These are phyloP conservation scores for Pyronema domesticum DNA, from an alignment of 495 filamentous ascomycete genomes.

Conservation along the genomic window DNA sequence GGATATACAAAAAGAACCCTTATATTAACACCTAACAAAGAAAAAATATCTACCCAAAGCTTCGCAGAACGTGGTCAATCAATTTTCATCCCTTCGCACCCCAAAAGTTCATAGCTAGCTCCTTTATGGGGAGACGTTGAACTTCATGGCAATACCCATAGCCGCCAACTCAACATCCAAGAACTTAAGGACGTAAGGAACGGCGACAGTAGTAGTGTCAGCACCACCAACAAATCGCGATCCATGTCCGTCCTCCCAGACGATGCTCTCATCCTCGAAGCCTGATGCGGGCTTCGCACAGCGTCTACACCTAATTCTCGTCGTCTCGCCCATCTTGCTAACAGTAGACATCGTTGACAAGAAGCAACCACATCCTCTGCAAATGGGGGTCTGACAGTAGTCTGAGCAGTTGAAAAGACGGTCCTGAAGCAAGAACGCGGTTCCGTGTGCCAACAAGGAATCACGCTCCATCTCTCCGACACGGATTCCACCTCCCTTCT, in stretches of 20 bases:
- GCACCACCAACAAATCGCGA: slow-evolving; percentile 68
- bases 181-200: slow-evolving; percentile 82
- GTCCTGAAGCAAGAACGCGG: slow-evolving; percentile 87
- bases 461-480: slow-evolving; percentile 99
- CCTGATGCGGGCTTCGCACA: slow-evolving; percentile 51
- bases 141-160: slow-evolving; percentile 85
- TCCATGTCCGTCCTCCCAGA: slow-evolving; percentile 86
- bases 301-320: slow-evolving; percentile 55
- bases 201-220: slow-evolving; percentile 74
- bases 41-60: background rate
- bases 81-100: background rate
- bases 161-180: slow-evolving; percentile 86
- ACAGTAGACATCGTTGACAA: slow-evolving; percentile 64
- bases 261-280: slow-evolving; percentile 43
- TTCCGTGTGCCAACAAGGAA: slow-evolving; percentile 80
- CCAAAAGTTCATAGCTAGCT: background rate
- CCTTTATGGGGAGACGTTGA: slow-evolving; percentile 47
- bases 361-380: slow-evolving; percentile 73
- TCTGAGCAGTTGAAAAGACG: slow-evolving; percentile 93
- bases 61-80: background rate
- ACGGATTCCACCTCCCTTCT: slow-evolving; percentile 91
- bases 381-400: slow-evolving; percentile 72
- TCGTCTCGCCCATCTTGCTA: slow-evolving; percentile 40
- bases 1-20: background rate
- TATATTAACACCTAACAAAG: background rate